Conservation (phyloP, 306 rosid genomes). For the Vicia faba region DNA sequence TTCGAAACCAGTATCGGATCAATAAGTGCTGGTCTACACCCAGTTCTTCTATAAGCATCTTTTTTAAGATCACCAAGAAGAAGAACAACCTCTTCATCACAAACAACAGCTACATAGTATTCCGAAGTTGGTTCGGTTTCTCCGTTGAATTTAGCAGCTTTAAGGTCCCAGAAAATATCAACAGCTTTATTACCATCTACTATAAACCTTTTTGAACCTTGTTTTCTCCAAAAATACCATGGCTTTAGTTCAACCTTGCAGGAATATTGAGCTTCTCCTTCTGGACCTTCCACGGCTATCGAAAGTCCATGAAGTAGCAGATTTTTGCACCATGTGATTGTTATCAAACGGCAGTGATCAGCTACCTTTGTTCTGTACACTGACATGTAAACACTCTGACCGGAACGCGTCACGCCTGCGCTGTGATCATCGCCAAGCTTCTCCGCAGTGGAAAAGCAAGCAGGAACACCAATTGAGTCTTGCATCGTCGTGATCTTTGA, state of each 20-base stretch:
- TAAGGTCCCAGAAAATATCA: slow-evolving; percentile 79
- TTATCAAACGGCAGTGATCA: slow-evolving; percentile 67
- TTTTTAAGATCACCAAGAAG: slow-evolving; percentile 80
- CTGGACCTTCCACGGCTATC: slow-evolving; percentile 65
- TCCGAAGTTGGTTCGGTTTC: slow-evolving; percentile 82
- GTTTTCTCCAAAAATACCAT: slow-evolving; percentile 89
- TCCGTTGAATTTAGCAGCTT: slow-evolving; percentile 66
- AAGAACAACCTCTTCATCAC: slow-evolving; percentile 74
- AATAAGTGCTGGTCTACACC: slow-evolving; percentile 73
- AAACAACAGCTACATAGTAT: slow-evolving; percentile 82
- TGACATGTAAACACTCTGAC: slow-evolving; percentile 78
- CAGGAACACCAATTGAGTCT: slow-evolving; percentile 73
- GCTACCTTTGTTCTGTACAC: slow-evolving; percentile 72
- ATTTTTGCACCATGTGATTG: slow-evolving; percentile 82
- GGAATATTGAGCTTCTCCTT: slow-evolving; percentile 63
- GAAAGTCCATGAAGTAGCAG: slow-evolving; percentile 72
- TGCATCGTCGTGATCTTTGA: slow-evolving; percentile 47
- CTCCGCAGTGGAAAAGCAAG: slow-evolving; percentile 68
- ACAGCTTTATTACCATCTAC: slow-evolving; percentile 63
- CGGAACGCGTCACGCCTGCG: slow-evolving; percentile 63
- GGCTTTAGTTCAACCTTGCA: slow-evolving; percentile 94
- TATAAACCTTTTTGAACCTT: slow-evolving; percentile 65
- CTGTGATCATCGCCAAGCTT: slow-evolving; percentile 49
- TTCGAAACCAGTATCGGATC: slow-evolving; percentile 79
- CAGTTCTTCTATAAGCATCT: slow-evolving; percentile 72